Evolutionary conservation across 2,329 filamentous ascomycete species (phyloP).

Genomic region (Colletotrichum echinochloae): DNA sequence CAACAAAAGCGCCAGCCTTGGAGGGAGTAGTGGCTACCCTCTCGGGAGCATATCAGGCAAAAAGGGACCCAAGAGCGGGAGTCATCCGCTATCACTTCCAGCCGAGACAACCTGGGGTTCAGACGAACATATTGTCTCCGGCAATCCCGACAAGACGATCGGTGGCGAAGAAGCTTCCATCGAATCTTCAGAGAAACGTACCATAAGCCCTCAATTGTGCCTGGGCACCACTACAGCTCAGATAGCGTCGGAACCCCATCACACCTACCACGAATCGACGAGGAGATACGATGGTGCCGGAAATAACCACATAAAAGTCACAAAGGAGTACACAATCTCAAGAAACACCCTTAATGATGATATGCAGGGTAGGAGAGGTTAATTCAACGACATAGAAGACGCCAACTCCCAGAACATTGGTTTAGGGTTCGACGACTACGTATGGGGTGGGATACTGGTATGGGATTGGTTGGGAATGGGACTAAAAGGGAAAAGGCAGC

Average conservation of each 20-base stretch:
- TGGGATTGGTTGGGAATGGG: too few relatives aligned
- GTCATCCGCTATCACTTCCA: conserved; percentile 17
- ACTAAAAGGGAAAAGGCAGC: too few relatives aligned
- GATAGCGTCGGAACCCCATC: background rate
- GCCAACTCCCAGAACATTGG: too few relatives aligned
- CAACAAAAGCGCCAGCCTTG: conserved; percentile 17
- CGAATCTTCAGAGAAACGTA: conserved; percentile 1
- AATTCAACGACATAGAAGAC: background rate
- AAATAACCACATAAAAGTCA: conserved; percentile 19
- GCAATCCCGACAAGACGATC: background rate
- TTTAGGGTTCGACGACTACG: too few relatives aligned
- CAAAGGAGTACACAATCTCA: conserved; percentile 20
- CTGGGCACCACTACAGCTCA: background rate
- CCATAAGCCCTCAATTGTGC: background rate
- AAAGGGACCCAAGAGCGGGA: background rate
- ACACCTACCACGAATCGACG: background rate
- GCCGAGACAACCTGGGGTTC: conserved; percentile 16
- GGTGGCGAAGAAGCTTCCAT: conserved; percentile 17
- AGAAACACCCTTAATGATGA: background rate
- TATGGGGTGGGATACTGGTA: too few relatives aligned
- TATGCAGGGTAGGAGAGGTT: background rate
- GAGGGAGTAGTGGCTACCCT: conserved; percentile 23
- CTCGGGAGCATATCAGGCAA: conserved; percentile 27
- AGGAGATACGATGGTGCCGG: background rate
- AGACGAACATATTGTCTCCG: conserved; percentile 26